Evolutionary conservation across 1,139 yeast species (phyloP).

Genomic region (Hyphopichia fennica): DNA sequence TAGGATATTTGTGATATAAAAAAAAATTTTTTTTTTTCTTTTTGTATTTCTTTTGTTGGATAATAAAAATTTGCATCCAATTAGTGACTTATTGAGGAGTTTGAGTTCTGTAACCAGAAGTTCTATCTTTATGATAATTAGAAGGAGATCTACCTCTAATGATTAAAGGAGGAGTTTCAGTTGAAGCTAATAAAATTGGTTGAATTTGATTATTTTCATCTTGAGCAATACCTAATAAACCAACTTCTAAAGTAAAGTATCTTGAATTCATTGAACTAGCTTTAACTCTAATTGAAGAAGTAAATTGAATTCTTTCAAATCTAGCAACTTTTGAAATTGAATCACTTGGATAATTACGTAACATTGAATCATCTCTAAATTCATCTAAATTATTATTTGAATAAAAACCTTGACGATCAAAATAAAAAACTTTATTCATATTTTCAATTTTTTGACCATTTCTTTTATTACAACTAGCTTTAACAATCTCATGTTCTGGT

Average conservation of each 20-base stretch:
- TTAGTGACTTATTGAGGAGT: constrained; percentile 5
- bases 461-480: constrained; percentile 61
- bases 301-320: constrained; percentile 68
- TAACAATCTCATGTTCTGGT: constrained; percentile 58
- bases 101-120: constrained; percentile 37
- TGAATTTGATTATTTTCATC: constrained; percentile 40
- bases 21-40: neutral
- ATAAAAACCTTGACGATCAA: constrained; percentile 43
- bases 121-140: constrained; percentile 49
- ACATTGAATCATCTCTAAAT: constrained; percentile 30
- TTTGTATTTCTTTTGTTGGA: no score
- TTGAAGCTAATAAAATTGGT: constrained; percentile 38
- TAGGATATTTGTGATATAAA: no score
- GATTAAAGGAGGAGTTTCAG: constrained; percentile 64
- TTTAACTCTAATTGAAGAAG: constrained; percentile 58
- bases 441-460: constrained; percentile 47
- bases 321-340: constrained; percentile 61
- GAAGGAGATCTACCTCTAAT: constrained; percentile 71
- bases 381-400: constrained; percentile 29
- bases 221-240: constrained; percentile 51
- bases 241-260: constrained; percentile 55
- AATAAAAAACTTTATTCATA: constrained; percentile 47
- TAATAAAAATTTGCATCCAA: neutral
- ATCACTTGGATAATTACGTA: constrained; percentile 48
- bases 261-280: constrained; percentile 45